phyloP scores from a whole-genome alignment of 2,329 filamentous ascomycete species.

The Pseudonectria foliicola region DNA sequence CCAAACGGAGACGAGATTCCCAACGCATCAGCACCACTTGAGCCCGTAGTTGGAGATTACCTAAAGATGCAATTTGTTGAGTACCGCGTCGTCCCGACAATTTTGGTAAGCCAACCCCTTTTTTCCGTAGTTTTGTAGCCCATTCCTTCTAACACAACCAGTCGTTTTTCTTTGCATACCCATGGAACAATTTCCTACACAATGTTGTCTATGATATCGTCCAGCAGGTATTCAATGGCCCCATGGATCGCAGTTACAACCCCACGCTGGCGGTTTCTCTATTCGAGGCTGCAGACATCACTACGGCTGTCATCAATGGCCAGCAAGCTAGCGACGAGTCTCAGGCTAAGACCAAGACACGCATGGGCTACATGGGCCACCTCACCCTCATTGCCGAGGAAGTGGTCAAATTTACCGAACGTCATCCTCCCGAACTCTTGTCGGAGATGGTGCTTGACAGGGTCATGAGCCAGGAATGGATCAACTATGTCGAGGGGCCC shows the following conservation, averaged over 20 bases:
- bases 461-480: constrained; percentile 85
- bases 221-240: constrained; percentile 97
- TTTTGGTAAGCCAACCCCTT: constrained; percentile 81
- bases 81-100: constrained; percentile 88
- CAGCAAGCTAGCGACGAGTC: constrained; percentile 82
- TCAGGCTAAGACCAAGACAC: constrained; percentile 75
- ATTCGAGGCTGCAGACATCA: constrained; percentile 85
- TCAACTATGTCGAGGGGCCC: constrained; percentile 88
- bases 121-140: no score
- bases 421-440: constrained; percentile 80
- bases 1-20: constrained; percentile 9
- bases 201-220: constrained; percentile 99
- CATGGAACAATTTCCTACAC: constrained; percentile 99
- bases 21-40: constrained; percentile 17
- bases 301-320: constrained; percentile 84
- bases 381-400: constrained; percentile 95
- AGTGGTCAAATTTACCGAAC: constrained; percentile 95
- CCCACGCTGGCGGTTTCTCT: constrained; percentile 82
- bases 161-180: constrained; percentile 97
- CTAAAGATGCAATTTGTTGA: constrained; percentile 96
- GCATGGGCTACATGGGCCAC: constrained; percentile 97
- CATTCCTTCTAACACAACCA: constrained; percentile 28
- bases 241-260: constrained; percentile 94
- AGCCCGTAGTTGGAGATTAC: constrained; percentile 85
- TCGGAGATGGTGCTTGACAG: constrained; percentile 79